phyloP scores from a whole-genome alignment of 1,284 basidiomycete species.

The Agroathelia rolfsii region DNA sequence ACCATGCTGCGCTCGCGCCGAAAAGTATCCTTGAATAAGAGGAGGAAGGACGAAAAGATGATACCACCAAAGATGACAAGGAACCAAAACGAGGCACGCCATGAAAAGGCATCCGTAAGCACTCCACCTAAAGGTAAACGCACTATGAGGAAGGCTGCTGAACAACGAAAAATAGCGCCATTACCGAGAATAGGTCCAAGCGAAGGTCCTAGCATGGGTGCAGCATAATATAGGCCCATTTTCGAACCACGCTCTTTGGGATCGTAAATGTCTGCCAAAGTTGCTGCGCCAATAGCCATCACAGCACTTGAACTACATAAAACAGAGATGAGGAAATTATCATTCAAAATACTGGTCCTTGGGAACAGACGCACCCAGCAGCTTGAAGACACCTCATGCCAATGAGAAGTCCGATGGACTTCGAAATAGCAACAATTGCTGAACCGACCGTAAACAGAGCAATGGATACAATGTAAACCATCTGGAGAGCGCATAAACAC shows the following conservation, averaged over 20 bases:
- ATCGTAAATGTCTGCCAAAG: constrained; percentile 77
- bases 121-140: constrained; percentile 61
- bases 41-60: constrained; percentile 47
- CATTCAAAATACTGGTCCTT: constrained; percentile 2
- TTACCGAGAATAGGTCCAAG: constrained; percentile 65
- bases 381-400: constrained; percentile 66
- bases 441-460: constrained; percentile 55
- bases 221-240: constrained; percentile 69
- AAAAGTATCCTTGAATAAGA: constrained; percentile 77
- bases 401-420: constrained; percentile 57
- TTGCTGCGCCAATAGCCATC: constrained; percentile 71
- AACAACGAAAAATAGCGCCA: too few relatives aligned
- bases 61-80: constrained; percentile 53
- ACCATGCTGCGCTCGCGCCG: constrained; percentile 68
- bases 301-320: constrained; percentile 65
- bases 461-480: constrained; percentile 57
- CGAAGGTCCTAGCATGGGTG: constrained; percentile 50
- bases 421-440: constrained; percentile 52
- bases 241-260: constrained; percentile 68
- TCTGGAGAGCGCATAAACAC: too few relatives aligned
- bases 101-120: constrained; percentile 58
- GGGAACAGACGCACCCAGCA: constrained; percentile 33
- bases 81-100: constrained; percentile 80
- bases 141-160: too few relatives aligned
- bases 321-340: constrained; percentile 1